Evolutionary conservation across 768 basidiomycete genomes (phyloP), one percentile per base, ranked within the genome.

Genomic region (Termitomyces heimii): DNA sequence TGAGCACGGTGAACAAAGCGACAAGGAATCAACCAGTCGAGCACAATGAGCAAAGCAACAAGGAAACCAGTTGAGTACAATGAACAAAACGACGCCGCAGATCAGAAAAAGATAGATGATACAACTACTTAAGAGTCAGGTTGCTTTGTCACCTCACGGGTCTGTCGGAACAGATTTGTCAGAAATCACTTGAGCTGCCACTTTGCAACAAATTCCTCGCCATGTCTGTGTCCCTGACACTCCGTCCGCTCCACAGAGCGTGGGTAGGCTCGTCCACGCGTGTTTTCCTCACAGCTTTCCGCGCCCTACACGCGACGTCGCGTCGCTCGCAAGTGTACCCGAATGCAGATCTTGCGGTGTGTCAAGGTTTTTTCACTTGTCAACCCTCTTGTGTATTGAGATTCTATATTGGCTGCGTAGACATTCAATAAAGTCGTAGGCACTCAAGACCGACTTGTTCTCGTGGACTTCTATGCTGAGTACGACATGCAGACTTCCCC

Each of bases 381-480:
- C 16, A 49, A 26, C 2, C 24, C 24, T 10, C 3, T 24, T 50
- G 12, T 50, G 12, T 51, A 39, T n/a, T 39, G 2, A 51, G n/a
- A 12, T 5, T 39, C n/a, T 32, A 49, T 49, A 20, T 31, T 13
- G 12, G 32, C n/a, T 16, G 12, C 46, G 20, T 45, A 80, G 78
- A 74, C 73, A 22, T 76, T 77, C 59, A 64, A 68, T 22, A 71
- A 75, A 59, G 68, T 73, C 46, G 65, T 68, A 13, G 64, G 66
- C 2, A 69, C 76, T 28, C 75, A 74, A 53, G 77, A 79, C 55
- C 79, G 82, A 48, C 70, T 88, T 26, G 79, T 87, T 42, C 71
- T 92, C 6, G 88, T 89, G 24, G 89, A 92, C 62, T 92, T 92
- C 62, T 87, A 90, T 66, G 89, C 90, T 47, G 82, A 89, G 89